These are phyloP conservation scores for Mycena indigotica DNA, from an alignment of 768 basidiomycete species.

Conservation along the genomic window DNA sequence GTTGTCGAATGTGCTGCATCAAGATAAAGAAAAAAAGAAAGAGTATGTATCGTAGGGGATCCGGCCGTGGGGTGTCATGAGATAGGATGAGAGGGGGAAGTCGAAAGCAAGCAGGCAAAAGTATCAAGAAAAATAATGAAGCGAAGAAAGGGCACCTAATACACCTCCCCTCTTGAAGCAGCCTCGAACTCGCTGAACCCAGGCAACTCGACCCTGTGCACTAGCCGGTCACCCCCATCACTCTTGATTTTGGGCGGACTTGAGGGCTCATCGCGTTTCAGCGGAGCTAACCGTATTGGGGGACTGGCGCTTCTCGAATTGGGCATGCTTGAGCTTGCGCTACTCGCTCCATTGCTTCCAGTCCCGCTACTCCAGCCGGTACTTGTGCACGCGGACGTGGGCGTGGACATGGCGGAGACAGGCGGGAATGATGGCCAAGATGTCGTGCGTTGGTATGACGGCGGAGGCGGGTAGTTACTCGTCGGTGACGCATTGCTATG, in stretches of 20 bases:
- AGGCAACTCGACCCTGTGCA: slow-evolving; percentile 54
- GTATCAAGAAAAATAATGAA: background rate
- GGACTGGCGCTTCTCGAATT: slow-evolving; percentile 66
- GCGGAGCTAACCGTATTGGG: slow-evolving; percentile 71
- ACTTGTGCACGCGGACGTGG: slow-evolving; percentile 31
- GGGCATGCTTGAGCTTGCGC: slow-evolving; percentile 39
- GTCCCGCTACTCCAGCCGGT: slow-evolving; percentile 7
- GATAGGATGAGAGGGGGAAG: too few species aligned
- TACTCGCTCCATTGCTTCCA: slow-evolving; percentile 1
- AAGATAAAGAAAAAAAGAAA: too few species aligned
- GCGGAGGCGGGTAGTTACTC: slow-evolving; percentile 28
- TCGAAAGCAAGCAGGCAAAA: background rate
- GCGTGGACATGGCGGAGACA: slow-evolving; percentile 25
- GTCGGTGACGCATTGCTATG: slow-evolving; percentile 32
- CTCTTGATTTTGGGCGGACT: slow-evolving; percentile 18
- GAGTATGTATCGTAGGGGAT: too few species aligned
- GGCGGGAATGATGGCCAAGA: slow-evolving; percentile 30
- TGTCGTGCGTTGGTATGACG: slow-evolving; percentile 43
- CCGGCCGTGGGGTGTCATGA: too few species aligned
- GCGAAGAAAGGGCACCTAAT: background rate
- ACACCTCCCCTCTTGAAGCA: slow-evolving; percentile 34
- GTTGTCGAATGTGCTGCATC: too few species aligned
- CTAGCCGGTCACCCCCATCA: slow-evolving; percentile 16
- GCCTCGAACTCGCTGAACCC: slow-evolving; percentile 68
- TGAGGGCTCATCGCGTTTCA: slow-evolving; percentile 42